These are phyloP conservation scores for Colletotrichum paranaense DNA, from an alignment of 2,329 filamentous ascomycete species.

Conservation along the genomic window DNA sequence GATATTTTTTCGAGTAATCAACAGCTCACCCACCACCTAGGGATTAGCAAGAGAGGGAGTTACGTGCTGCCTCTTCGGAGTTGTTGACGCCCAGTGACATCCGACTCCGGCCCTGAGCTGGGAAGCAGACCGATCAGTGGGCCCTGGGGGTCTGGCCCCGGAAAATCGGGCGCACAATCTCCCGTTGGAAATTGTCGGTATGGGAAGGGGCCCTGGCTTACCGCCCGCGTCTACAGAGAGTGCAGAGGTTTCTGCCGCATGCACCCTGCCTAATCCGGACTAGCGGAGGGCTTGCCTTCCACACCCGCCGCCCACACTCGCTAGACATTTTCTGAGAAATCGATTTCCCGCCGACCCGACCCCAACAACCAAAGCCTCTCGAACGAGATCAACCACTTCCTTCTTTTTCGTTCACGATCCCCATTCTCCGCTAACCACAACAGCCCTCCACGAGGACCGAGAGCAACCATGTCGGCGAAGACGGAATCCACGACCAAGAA, in stretches of 20 bases:
- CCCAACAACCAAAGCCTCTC: constrained; percentile 18
- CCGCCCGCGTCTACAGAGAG: not conserved
- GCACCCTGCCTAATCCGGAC: constrained; percentile 5
- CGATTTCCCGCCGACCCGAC: not conserved
- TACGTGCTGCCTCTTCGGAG: not conserved
- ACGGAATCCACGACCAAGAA: constrained; percentile 83
- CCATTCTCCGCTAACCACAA: constrained; percentile 35
- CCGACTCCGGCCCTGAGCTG: not conserved
- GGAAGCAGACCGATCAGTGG: not conserved
- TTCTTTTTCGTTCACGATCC: constrained; percentile 42
- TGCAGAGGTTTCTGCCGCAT: not conserved
- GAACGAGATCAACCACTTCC: constrained; percentile 29
- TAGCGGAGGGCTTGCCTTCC: constrained; percentile 51
- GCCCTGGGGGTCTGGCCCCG: constrained; percentile 1
- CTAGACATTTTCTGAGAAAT: not conserved
- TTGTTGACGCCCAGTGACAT: constrained; percentile 6
- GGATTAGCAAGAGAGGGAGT: not conserved
- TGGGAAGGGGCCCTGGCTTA: not conserved
- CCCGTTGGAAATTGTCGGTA: not conserved
- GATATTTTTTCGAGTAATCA: no score
- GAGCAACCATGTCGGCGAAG: constrained; percentile 76
- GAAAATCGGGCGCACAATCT: not conserved
- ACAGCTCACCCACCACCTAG: no score
- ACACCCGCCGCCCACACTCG: constrained; percentile 1
- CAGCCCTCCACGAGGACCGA: constrained; percentile 36